Percentiles rank a stretch among this genome's conserved stretches.
These are phyloP conservation scores for Kernera saxatilis DNA, from an alignment of 345 rosid genomes.

Conservation along the genomic window DNA sequence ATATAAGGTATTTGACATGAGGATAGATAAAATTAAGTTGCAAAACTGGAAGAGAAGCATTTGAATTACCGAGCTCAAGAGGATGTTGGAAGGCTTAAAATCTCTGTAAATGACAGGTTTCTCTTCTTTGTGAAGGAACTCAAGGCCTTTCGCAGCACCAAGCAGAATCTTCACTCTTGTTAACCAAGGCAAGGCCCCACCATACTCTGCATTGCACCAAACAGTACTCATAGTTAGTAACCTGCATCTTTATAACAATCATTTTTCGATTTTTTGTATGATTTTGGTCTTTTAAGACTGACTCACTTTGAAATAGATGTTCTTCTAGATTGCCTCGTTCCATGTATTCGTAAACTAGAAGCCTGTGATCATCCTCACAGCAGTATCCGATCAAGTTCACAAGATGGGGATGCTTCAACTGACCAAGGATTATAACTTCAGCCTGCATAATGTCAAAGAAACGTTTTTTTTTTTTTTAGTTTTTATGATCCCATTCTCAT, in stretches of 20 bases:
- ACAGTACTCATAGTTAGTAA: constrained; percentile 8
- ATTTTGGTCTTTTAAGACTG: neutral
- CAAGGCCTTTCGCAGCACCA: constrained; percentile 86
- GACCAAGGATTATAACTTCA: constrained; percentile 84
- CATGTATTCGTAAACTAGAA: constrained; percentile 73
- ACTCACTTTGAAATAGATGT: constrained; percentile 67
- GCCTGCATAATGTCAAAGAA: constrained; percentile 39
- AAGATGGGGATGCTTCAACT: constrained; percentile 63
- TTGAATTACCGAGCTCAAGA: constrained; percentile 55
- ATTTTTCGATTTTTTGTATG: neutral
- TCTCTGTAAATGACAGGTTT: constrained; percentile 80
- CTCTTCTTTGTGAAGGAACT: constrained; percentile 65
- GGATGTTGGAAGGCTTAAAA: constrained; percentile 73
- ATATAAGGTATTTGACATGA: constrained; percentile 4
- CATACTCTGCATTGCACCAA: constrained; percentile 42
- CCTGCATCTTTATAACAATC: neutral
- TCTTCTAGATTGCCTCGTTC: constrained; percentile 77
- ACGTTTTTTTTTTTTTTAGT: neutral
- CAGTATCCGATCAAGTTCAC: constrained; percentile 84
- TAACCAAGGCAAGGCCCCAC: constrained; percentile 64
- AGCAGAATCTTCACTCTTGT: constrained; percentile 76
- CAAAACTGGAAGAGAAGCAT: neutral
- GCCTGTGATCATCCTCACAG: constrained; percentile 66
- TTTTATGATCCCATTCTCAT: neutral
- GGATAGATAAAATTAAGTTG: neutral